A percentile compares a stretch with the other conserved stretches of the same genome.
Evolutionary conservation across 768 basidiomycete genomes (phyloP).

Genomic region (Lactarius hatsudake): DNA sequence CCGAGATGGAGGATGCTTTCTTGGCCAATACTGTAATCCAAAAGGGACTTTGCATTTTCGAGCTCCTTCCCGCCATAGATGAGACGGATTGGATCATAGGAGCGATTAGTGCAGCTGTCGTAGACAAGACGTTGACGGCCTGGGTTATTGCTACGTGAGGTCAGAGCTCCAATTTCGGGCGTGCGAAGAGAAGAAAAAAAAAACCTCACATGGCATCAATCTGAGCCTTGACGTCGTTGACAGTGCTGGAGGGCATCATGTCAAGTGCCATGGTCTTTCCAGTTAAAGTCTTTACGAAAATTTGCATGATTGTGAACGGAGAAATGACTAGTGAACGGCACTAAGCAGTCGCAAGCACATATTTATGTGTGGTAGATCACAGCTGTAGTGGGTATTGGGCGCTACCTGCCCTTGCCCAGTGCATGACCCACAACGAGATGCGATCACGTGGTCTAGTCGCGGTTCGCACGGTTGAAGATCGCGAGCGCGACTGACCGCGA

Average conservation of each 20-base stretch:
- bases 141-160: background rate
- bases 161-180: background rate
- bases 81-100: background rate
- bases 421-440: no score
- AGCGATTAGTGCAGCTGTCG: background rate
- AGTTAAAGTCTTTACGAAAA: background rate
- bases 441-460: background rate
- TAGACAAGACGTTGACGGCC: background rate
- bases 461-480: background rate
- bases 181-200: background rate
- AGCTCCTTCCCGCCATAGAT: background rate
- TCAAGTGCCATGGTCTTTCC: background rate
- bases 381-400: background rate
- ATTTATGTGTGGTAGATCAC: background rate
- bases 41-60: background rate
- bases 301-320: background rate
- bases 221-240: background rate
- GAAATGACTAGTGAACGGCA: background rate
- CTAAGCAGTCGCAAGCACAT: background rate
- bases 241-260: background rate
- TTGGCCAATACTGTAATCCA: background rate
- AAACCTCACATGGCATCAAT: background rate
- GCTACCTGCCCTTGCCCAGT: no score
- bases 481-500: background rate
- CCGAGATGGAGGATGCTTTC: background rate